These are phyloP conservation scores for Helianthus tuberosus DNA, from an alignment of 129 eudicot genomes.

Conservation along the genomic window DNA sequence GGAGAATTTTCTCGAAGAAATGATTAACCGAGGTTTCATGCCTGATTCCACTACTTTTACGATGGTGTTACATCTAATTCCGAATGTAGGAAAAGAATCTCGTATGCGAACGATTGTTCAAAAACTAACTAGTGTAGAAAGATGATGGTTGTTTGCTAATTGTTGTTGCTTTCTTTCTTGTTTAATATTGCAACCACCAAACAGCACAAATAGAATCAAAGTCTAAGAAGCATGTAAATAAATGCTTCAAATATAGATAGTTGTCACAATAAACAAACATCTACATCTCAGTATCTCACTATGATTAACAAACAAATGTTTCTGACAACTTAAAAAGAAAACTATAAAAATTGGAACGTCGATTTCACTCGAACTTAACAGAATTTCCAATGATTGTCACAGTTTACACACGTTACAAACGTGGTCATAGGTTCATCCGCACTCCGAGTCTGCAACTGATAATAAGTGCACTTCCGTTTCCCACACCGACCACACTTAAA, in stretches of 20 bases:
- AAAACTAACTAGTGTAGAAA: no score
- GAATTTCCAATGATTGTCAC: constrained; percentile 89
- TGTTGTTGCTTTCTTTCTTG: no score
- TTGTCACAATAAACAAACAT: constrained; percentile 20
- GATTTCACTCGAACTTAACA: constrained; percentile 38
- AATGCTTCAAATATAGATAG: constrained; percentile 19
- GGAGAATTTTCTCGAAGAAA: no score
- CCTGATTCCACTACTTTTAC: no score
- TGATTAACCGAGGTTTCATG: no score
- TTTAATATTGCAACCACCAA: no score
- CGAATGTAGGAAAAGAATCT: no score
- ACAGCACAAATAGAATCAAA: neutral
- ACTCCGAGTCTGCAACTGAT: constrained; percentile 88
- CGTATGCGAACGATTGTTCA: no score
- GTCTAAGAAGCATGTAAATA: constrained; percentile 6
- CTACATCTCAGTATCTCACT: constrained; percentile 11
- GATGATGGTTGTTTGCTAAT: neutral
- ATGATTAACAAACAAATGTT: constrained; percentile 17
- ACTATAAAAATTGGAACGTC: constrained; percentile 11
- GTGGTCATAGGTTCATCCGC: constrained; percentile 96
- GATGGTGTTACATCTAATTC: no score
- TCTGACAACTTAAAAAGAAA: constrained; percentile 11
- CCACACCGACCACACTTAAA: constrained; percentile 78
- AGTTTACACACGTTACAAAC: constrained; percentile 83
- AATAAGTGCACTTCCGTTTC: constrained; percentile 69